phyloP scores from a whole-genome alignment of 371 early-diverging fungal genomes.

The Lichtheimia hyalospora region DNA sequence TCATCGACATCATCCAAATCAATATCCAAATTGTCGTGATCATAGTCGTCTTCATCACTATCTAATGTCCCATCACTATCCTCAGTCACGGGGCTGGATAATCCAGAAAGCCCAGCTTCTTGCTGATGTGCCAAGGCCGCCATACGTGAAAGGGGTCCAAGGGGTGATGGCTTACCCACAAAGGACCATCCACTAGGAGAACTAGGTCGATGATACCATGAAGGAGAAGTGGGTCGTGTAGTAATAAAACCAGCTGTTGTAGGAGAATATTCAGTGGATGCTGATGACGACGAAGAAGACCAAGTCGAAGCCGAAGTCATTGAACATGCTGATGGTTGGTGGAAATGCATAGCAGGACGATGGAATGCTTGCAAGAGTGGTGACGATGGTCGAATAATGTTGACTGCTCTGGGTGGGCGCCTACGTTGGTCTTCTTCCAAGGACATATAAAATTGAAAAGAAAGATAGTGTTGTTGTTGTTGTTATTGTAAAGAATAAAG shows the following conservation, averaged over 20 bases:
- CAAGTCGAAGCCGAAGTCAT: conserved; percentile 14
- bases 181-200: conserved; percentile 10
- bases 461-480: neutral
- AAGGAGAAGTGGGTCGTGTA: conserved; percentile 10
- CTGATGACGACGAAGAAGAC: conserved; percentile 18
- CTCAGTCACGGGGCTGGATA: neutral
- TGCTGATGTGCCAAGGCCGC: neutral
- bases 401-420: conserved; percentile 30
- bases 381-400: conserved; percentile 24
- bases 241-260: conserved; percentile 4
- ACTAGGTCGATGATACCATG: neutral
- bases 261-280: conserved; percentile 5
- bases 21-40: neutral
- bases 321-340: conserved; percentile 8
- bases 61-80: neutral
- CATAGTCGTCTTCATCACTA: neutral
- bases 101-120: neutral
- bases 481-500: neutral
- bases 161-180: neutral
- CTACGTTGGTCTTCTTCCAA: conserved; percentile 15
- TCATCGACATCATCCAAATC: conserved; percentile 5
- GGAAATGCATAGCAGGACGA: conserved; percentile 11
- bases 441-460: neutral
- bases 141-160: neutral
- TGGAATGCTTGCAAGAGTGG: conserved; percentile 16